Conservation (phyloP, 768 basidiomycete genomes). For the Pleurotus tuoliensis region DNA sequence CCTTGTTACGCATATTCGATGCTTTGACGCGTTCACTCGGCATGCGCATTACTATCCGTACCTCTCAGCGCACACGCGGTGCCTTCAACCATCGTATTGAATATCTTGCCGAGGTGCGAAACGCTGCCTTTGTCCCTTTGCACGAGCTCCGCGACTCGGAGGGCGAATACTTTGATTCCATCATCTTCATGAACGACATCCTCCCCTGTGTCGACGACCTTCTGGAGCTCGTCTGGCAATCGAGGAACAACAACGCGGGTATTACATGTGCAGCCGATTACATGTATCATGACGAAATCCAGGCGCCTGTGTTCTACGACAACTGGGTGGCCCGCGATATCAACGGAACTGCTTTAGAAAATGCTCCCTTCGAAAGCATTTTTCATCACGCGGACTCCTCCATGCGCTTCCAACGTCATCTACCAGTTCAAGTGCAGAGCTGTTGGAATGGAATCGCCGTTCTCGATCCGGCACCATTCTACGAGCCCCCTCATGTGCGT, state of each 20-base stretch:
- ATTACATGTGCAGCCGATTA: conserved; percentile 99
- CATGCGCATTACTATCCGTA: conserved; percentile 89
- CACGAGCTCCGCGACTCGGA: conserved; percentile 90
- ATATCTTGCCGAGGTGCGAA: conserved; percentile 99
- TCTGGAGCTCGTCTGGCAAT: conserved; percentile 97
- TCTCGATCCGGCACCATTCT: conserved; percentile 94
- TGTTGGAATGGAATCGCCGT: conserved; percentile 99
- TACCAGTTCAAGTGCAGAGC: conserved; percentile 94
- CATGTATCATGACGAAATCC: conserved; percentile 97
- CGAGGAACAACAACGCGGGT: conserved; percentile 88
- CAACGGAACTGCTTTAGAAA: conserved; percentile 97
- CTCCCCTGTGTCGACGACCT: conserved; percentile 97
- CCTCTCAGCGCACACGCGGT: conserved; percentile 88
- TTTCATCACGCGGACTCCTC: conserved; percentile 82
- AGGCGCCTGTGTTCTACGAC: conserved; percentile 93
- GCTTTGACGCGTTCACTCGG: conserved; percentile 88
- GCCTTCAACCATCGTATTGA: conserved; percentile 99
- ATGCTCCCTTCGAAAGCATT: conserved; percentile 92
- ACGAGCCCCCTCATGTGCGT: conserved; percentile 81
- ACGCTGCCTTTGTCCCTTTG: conserved; percentile 92
- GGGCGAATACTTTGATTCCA: conserved; percentile 92
- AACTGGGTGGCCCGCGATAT: conserved; percentile 99
- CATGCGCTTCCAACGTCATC: conserved; percentile 82
- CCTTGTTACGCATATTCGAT: conserved; percentile 91
- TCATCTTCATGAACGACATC: conserved; percentile 99